These are phyloP conservation scores for Barnettozyma californica DNA, from an alignment of 805 yeast species.

Conservation along the genomic window DNA sequence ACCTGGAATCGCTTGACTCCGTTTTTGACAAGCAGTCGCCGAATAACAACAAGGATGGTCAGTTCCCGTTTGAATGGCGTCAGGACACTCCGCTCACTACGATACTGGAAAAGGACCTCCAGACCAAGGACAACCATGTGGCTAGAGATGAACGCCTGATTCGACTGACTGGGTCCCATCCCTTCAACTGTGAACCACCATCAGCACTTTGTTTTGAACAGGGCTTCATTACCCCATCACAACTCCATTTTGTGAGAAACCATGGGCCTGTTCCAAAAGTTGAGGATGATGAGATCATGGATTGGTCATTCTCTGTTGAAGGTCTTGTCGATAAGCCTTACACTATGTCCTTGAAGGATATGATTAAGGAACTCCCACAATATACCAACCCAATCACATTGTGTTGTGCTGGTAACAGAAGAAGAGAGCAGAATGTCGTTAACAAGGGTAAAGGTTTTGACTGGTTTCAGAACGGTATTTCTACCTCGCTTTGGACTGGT, in stretches of 20 bases:
- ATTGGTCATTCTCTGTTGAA: constrained; percentile 27
- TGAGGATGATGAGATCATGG: constrained; percentile 17
- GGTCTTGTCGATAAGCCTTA: constrained; percentile 30
- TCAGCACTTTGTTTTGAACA: constrained; percentile 23
- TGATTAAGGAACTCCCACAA: constrained; percentile 25
- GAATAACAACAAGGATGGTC: neutral
- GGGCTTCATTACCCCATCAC: constrained; percentile 30
- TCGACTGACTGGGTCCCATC: constrained; percentile 31
- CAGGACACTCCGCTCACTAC: constrained; percentile 12
- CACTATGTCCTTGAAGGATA: constrained; percentile 20
- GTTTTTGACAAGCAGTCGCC: neutral
- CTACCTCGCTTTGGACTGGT: constrained; percentile 33
- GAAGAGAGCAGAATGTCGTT: constrained; percentile 32
- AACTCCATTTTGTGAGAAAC: constrained; percentile 31
- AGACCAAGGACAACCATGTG: constrained; percentile 28
- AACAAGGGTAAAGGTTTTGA: constrained; percentile 31
- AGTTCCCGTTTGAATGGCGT: constrained; percentile 8
- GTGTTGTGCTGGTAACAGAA: constrained; percentile 33
- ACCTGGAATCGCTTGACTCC: neutral
- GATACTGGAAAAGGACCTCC: constrained; percentile 23
- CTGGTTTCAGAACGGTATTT: constrained; percentile 33
- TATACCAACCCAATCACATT: constrained; percentile 30
- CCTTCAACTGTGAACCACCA: constrained; percentile 31
- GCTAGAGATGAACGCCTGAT: constrained; percentile 27
- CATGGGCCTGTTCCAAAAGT: constrained; percentile 30